phyloP scores from a whole-genome alignment of 495 filamentous ascomycete genomes.

The Aspergillus avenaceus region DNA sequence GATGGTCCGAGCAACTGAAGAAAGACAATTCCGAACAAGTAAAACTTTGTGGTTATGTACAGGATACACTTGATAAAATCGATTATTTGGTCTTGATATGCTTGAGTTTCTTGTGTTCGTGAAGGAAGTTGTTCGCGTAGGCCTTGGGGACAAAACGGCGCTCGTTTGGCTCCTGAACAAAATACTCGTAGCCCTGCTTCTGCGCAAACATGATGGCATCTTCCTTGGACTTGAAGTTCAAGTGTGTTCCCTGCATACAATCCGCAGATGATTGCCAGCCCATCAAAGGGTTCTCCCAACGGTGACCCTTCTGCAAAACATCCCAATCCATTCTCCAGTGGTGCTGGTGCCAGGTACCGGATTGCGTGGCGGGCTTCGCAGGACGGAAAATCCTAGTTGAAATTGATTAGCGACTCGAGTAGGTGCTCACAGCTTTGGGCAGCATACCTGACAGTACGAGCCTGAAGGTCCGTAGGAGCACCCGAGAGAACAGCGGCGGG shows the following conservation, averaged over 20 bases:
- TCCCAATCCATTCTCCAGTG: conserved; percentile 99
- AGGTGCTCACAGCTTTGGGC: not conserved
- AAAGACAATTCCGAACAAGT: not conserved
- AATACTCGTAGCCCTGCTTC: conserved; percentile 99
- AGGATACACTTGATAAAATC: conserved; percentile 27
- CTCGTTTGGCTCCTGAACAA: conserved; percentile 93
- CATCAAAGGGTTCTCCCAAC: conserved; percentile 98
- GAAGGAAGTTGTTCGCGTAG: conserved; percentile 94
- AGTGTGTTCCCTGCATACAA: conserved; percentile 81
- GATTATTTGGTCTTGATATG: conserved; percentile 85
- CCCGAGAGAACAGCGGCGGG: conserved; percentile 86
- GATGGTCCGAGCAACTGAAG: too few relatives aligned
- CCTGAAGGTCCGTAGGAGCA: conserved; percentile 88
- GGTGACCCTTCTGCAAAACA: conserved; percentile 75
- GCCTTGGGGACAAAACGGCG: conserved; percentile 83
- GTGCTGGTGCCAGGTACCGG: conserved; percentile 73
- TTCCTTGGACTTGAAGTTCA: conserved; percentile 91
- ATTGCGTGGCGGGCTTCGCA: conserved; percentile 89
- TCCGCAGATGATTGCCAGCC: conserved; percentile 97
- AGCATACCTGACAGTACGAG: conserved; percentile 81
- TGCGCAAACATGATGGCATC: conserved; percentile 92
- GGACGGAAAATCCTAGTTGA: conserved; percentile 78
- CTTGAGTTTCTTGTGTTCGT: conserved; percentile 82
- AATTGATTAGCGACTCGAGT: conserved; percentile 19
- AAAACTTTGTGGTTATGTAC: conserved; percentile 39